Percentiles rank a stretch among this genome's conserved stretches.
phyloP scores from a whole-genome alignment of 495 filamentous ascomycete species.

The Neurospora sp. region DNA sequence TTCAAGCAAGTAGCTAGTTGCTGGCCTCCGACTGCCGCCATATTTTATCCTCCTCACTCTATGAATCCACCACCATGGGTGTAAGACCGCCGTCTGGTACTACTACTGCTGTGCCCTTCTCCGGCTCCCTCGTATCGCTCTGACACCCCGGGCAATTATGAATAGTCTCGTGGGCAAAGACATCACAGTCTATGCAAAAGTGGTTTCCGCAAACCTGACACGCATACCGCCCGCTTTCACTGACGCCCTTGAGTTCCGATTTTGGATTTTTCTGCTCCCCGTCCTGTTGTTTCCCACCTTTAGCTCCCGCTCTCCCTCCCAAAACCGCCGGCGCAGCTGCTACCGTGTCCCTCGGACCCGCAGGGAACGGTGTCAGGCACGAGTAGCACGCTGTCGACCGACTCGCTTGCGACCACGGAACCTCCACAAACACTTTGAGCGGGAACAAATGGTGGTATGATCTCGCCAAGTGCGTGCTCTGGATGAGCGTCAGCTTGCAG shows the following conservation, averaged over 20 bases:
- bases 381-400: constrained; percentile 40
- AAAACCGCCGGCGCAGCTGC: background rate
- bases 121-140: constrained; percentile 37
- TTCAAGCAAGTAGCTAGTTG: background rate
- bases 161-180: constrained; percentile 83
- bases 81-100: background rate
- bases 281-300: constrained; percentile 33
- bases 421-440: constrained; percentile 79
- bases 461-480: constrained; percentile 89
- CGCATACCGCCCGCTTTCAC: constrained; percentile 78
- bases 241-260: constrained; percentile 48
- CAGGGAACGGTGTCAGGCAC: constrained; percentile 44
- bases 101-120: background rate
- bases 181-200: constrained; percentile 97
- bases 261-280: constrained; percentile 12
- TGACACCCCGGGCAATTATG: constrained; percentile 96
- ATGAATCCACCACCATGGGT: constrained; percentile 31
- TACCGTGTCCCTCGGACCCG: constrained; percentile 7
- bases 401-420: constrained; percentile 65
- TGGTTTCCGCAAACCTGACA: constrained; percentile 76
- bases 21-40: background rate
- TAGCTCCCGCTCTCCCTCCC: background rate
- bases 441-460: constrained; percentile 97
- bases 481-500: constrained; percentile 84
- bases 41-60: background rate